Conservation (phyloP, 371 early-diverging fungal genomes). For the Mucor ambiguus region DNA sequence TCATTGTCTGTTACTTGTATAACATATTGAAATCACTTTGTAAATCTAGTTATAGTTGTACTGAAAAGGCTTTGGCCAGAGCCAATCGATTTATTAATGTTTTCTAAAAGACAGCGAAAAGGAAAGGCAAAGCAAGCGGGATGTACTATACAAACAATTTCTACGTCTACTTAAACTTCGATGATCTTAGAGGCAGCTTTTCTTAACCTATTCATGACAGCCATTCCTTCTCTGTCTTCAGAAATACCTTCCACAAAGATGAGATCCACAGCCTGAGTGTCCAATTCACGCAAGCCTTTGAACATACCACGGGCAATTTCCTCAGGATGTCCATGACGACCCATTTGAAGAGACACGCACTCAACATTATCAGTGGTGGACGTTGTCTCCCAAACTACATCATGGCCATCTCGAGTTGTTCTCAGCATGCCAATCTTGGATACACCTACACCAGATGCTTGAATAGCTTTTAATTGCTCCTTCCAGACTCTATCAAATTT, state of each 20-base stretch:
- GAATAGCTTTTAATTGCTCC: slow-evolving; percentile 22
- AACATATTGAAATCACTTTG: too few species aligned
- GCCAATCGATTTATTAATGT: too few species aligned
- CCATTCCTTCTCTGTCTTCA: slow-evolving; percentile 86
- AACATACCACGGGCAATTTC: slow-evolving; percentile 86
- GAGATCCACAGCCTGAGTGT: slow-evolving; percentile 68
- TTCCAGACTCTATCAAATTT: slow-evolving; percentile 31
- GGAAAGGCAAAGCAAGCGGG: too few species aligned
- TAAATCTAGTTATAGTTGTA: too few species aligned
- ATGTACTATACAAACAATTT: too few species aligned
- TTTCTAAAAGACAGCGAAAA: not conserved
- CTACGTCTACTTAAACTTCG: slow-evolving; percentile 15
- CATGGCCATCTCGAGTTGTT: slow-evolving; percentile 26
- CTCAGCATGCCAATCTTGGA: slow-evolving; percentile 36
- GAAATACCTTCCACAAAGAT: slow-evolving; percentile 92
- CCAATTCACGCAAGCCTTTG: slow-evolving; percentile 80
- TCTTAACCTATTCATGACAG: slow-evolving; percentile 97
- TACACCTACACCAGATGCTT: slow-evolving; percentile 19
- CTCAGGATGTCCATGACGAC: slow-evolving; percentile 53
- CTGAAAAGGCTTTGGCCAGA: too few species aligned
- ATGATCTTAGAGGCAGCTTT: slow-evolving; percentile 84
- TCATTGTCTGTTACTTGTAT: too few species aligned
- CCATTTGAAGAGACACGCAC: slow-evolving; percentile 41
- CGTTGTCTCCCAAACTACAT: slow-evolving; percentile 23
- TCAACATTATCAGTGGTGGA: slow-evolving; percentile 18